These are phyloP conservation scores for Neonectria ditissima DNA, from an alignment of 2,329 filamentous ascomycete species.

Conservation along the genomic window DNA sequence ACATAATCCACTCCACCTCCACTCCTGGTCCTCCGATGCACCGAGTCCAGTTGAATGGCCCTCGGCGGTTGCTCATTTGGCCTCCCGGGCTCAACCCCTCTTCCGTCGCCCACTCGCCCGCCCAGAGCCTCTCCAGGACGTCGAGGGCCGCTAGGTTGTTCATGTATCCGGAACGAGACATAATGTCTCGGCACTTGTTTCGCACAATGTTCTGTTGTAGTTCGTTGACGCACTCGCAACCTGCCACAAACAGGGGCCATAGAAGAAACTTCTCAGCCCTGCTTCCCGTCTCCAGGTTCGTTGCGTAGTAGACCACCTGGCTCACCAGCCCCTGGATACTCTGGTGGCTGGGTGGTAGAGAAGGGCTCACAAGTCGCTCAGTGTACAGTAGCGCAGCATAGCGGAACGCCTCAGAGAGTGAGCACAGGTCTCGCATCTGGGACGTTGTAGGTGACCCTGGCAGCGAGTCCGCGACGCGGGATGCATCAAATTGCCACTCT, in stretches of 20 bases:
- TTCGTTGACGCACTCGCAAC: constrained; percentile 88
- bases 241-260: constrained; percentile 92
- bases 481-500: constrained; percentile 80
- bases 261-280: constrained; percentile 88
- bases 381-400: constrained; percentile 91
- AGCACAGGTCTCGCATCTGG: constrained; percentile 79
- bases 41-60: constrained; percentile 69
- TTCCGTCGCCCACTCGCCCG: constrained; percentile 60
- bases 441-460: constrained; percentile 63
- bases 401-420: constrained; percentile 90
- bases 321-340: constrained; percentile 87
- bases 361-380: constrained; percentile 84
- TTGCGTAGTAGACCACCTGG: constrained; percentile 86
- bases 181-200: constrained; percentile 85
- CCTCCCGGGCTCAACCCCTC: constrained; percentile 49
- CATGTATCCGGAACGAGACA: constrained; percentile 89
- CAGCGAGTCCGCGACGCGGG: constrained; percentile 63
- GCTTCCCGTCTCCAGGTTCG: constrained; percentile 77
- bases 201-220: constrained; percentile 83
- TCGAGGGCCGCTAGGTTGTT: constrained; percentile 91
- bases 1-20: constrained; percentile 76
- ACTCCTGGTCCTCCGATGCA: constrained; percentile 67
- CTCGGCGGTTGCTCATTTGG: constrained; percentile 54
- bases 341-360: constrained; percentile 76
- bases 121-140: constrained; percentile 88